These are phyloP conservation scores for Talaromyces verruculosus DNA, from an alignment of 2,329 filamentous ascomycete species.

Conservation along the genomic window DNA sequence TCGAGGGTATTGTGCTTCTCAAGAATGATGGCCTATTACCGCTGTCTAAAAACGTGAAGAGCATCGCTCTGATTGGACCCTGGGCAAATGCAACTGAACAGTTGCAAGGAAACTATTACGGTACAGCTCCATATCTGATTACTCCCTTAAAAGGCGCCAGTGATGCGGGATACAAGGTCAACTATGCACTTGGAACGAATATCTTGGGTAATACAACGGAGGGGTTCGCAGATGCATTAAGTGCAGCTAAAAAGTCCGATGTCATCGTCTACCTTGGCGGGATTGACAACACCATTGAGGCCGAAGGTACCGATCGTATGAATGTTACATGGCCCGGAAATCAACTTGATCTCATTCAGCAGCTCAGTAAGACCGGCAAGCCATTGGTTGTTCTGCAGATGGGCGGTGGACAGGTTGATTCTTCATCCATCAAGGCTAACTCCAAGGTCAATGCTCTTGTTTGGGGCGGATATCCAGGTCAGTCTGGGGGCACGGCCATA, in stretches of 20 bases:
- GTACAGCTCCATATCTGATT: constrained; percentile 56
- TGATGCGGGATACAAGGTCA: constrained; percentile 47
- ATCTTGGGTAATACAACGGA: constrained; percentile 32
- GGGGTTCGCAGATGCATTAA: constrained; percentile 36
- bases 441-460: constrained; percentile 43
- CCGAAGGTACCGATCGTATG: constrained; percentile 43
- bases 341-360: constrained; percentile 42
- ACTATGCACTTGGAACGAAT: constrained; percentile 45
- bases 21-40: constrained; percentile 54
- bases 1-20: constrained; percentile 50
- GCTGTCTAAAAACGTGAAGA: constrained; percentile 38
- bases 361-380: constrained; percentile 40
- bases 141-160: constrained; percentile 56
- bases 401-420: constrained; percentile 48
- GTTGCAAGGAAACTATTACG: constrained; percentile 61
- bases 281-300: constrained; percentile 45
- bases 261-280: constrained; percentile 44
- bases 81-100: constrained; percentile 60
- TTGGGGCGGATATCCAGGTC: constrained; percentile 49
- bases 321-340: constrained; percentile 46
- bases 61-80: constrained; percentile 57
- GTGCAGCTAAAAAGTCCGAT: constrained; percentile 38
- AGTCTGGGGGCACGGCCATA: constrained; percentile 45
- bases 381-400: constrained; percentile 45
- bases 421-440: constrained; percentile 40